Evolutionary conservation across 768 basidiomycete genomes (phyloP).

Genomic region (Lactifluus echinatus): DNA sequence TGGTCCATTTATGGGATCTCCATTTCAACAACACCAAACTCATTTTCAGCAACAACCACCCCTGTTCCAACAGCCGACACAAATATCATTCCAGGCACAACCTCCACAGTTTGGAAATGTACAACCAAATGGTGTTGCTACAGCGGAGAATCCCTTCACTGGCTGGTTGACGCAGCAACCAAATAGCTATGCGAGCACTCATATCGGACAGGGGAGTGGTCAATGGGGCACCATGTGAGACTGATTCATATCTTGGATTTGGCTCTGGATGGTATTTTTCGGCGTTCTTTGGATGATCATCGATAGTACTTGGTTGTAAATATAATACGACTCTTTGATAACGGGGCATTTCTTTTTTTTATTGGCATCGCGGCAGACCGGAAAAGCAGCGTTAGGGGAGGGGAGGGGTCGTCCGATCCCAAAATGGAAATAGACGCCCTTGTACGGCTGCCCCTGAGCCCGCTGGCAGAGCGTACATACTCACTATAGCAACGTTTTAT

Average conservation of each 20-base stretch:
- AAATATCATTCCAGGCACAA: neutral
- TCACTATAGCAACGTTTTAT: too few relatives aligned
- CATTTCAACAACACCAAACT: slow-evolving; percentile 21
- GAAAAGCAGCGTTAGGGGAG: too few relatives aligned
- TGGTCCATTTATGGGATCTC: slow-evolving; percentile 11
- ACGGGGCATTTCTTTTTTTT: too few relatives aligned
- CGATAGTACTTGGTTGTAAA: too few relatives aligned
- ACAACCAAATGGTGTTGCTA: slow-evolving; percentile 1
- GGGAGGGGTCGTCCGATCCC: too few relatives aligned
- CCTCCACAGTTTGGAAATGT: slow-evolving; percentile 9
- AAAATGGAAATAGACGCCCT: too few relatives aligned
- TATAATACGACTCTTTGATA: too few relatives aligned
- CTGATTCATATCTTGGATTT: neutral
- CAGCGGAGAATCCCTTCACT: slow-evolving; percentile 22
- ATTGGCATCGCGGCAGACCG: too few relatives aligned
- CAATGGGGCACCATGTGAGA: slow-evolving; percentile 11
- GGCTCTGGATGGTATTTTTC: neutral
- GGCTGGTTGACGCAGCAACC: slow-evolving; percentile 24
- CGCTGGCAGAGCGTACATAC: too few relatives aligned
- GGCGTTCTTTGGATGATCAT: too few relatives aligned
- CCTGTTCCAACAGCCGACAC: slow-evolving; percentile 10
- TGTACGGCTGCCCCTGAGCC: too few relatives aligned
- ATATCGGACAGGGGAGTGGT: slow-evolving; percentile 14
- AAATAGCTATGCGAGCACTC: slow-evolving; percentile 2
- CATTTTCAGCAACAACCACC: slow-evolving; percentile 9